Conservation (phyloP, 208 protist genomes). For the Leishmania tropica region DNA sequence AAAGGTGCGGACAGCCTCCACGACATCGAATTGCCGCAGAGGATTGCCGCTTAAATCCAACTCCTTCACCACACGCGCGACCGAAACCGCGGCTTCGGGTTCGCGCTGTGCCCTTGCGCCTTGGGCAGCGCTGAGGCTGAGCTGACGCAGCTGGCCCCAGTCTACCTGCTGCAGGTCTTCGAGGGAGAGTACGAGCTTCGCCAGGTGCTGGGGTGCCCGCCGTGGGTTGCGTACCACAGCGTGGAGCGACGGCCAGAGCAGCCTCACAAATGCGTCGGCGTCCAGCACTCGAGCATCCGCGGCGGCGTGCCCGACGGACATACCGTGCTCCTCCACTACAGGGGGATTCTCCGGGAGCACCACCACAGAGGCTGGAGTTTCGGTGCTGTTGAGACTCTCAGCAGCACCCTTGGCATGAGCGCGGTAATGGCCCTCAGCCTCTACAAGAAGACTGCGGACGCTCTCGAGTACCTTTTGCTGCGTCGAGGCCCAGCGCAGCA, state of each 20-base stretch:
- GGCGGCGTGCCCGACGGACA: neutral
- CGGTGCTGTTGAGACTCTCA: neutral
- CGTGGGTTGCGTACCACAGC: constrained; percentile 30
- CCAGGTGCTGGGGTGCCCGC: constrained; percentile 49
- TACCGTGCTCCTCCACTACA: neutral
- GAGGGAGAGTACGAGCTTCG: constrained; percentile 56
- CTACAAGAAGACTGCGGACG: constrained; percentile 6
- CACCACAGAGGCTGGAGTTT: neutral
- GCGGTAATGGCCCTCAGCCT: constrained; percentile 11
- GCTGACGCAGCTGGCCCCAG: constrained; percentile 33
- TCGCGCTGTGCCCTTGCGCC: neutral
- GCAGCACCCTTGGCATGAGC: neutral
- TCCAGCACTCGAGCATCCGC: constrained; percentile 23
- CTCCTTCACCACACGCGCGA: constrained; percentile 17
- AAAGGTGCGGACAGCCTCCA: constrained; percentile 56
- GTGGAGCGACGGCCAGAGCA: constrained; percentile 44
- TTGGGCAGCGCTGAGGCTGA: neutral
- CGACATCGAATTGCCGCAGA: constrained; percentile 38
- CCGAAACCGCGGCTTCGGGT: neutral
- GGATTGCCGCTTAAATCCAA: constrained; percentile 80
- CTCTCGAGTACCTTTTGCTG: constrained; percentile 8
- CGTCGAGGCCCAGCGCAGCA: constrained; percentile 8
- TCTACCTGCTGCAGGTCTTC: constrained; percentile 58
- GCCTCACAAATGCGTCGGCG: constrained; percentile 28
- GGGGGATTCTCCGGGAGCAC: constrained; percentile 3